A percentile compares a stretch with the other conserved stretches of the same genome.
Conservation (phyloP, 768 basidiomycete genomes). For the Hypholoma fasciculare region DNA sequence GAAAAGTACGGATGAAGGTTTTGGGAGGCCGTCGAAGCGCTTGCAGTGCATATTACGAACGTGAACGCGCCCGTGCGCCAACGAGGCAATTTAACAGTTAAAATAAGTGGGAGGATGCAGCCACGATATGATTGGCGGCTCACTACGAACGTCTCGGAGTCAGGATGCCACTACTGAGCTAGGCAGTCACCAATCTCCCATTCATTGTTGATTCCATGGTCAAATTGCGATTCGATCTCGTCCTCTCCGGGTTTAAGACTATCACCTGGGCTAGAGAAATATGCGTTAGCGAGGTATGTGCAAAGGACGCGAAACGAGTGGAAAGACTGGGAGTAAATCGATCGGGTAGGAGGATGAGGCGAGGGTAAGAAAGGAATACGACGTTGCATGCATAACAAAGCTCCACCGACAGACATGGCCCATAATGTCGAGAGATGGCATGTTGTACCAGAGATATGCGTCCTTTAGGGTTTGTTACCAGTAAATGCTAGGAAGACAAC, state of each 20-base stretch:
- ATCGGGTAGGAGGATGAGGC: too few relatives aligned
- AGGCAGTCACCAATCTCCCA: slow-evolving; percentile 98
- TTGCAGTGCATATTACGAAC: too few relatives aligned
- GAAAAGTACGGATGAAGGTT: background rate
- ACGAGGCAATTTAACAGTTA: background rate
- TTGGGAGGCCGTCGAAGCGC: too few relatives aligned
- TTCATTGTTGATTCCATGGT: slow-evolving; percentile 78
- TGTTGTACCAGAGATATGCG: too few relatives aligned
- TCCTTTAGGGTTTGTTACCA: too few relatives aligned
- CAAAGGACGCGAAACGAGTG: background rate
- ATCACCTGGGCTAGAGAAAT: slow-evolving; percentile 79
- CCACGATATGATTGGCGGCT: slow-evolving; percentile 26
- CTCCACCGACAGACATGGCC: too few relatives aligned
- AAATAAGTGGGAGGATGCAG: background rate
- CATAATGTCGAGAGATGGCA: too few relatives aligned
- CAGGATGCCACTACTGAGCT: slow-evolving; percentile 98
- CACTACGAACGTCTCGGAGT: slow-evolving; percentile 99
- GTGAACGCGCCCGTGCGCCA: too few relatives aligned
- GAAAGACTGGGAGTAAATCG: too few relatives aligned
- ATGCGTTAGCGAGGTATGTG: background rate
- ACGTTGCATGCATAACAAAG: too few relatives aligned
- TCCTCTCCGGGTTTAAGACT: slow-evolving; percentile 97
- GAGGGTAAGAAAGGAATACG: too few relatives aligned
- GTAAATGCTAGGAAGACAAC: too few relatives aligned
- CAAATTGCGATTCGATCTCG: slow-evolving; percentile 81